phyloP scores from a whole-genome alignment of 495 filamentous ascomycete species.

The Penicillium cosmopolitanum region DNA sequence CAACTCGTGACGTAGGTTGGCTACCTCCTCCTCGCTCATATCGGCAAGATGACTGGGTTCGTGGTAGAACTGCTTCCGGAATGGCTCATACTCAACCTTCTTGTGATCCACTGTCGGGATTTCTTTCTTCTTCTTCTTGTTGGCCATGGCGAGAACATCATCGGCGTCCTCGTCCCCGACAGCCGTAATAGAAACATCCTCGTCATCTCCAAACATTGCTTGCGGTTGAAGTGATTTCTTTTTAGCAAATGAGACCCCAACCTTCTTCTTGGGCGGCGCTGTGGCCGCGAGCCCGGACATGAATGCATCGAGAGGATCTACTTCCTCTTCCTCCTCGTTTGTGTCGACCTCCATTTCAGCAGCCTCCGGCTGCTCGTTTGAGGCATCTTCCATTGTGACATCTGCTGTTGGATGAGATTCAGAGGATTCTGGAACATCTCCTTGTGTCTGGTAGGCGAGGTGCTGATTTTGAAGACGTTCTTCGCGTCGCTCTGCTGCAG shows the following conservation, averaged over 20 bases:
- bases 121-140: conserved; percentile 96
- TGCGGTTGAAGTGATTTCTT: conserved; percentile 65
- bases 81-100: conserved; percentile 81
- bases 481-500: conserved; percentile 76
- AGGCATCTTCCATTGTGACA: conserved; percentile 45
- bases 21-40: conserved; percentile 85
- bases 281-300: conserved; percentile 79
- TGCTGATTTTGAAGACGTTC: conserved; percentile 63
- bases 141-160: conserved; percentile 83
- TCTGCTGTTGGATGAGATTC: conserved; percentile 37
- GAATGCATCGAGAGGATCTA: conserved; percentile 94
- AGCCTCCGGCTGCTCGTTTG: conserved; percentile 38
- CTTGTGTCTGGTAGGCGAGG: conserved; percentile 13
- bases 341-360: conserved; percentile 42
- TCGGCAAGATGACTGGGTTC: conserved; percentile 83
- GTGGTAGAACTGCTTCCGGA: conserved; percentile 92
- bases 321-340: conserved; percentile 73
- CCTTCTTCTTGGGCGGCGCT: conserved; percentile 43
- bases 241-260: conserved; percentile 48
- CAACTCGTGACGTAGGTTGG: conserved; percentile 79
- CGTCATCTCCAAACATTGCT: conserved; percentile 83
- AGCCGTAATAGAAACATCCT: conserved; percentile 76
- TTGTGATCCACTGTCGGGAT: conserved; percentile 82
- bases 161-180: conserved; percentile 73
- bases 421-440: conserved; percentile 1